These are phyloP conservation scores for Lepidium didymum DNA, from an alignment of 345 rosid genomes.

Conservation along the genomic window DNA sequence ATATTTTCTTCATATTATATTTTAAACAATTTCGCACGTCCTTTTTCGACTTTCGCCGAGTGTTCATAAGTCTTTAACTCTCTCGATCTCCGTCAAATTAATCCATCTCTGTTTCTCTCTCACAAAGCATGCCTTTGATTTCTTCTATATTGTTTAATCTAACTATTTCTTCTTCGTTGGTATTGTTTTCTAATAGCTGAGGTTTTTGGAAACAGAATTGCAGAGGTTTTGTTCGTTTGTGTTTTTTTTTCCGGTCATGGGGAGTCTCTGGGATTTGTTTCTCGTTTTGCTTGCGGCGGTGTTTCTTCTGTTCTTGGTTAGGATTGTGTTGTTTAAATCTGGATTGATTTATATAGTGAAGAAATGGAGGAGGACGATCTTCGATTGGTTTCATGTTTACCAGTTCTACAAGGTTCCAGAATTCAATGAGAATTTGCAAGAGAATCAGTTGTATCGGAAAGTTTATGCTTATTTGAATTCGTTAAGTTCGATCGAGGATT, in stretches of 20 bases:
- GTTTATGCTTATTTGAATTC: constrained; percentile 54
- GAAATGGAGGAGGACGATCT: constrained; percentile 41
- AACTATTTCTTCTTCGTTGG: not conserved
- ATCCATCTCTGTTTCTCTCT: not conserved
- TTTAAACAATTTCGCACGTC: not conserved
- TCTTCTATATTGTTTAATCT: not conserved
- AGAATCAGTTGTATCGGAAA: constrained; percentile 50
- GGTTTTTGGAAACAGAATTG: not conserved
- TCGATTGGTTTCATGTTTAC: constrained; percentile 51
- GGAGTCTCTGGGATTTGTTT: constrained; percentile 24
- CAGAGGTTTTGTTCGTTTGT: not conserved
- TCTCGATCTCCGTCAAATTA: constrained; percentile 10
- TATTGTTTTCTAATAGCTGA: not conserved
- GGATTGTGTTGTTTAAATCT: constrained; percentile 45
- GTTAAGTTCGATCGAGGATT: constrained; percentile 59
- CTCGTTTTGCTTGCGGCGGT: constrained; percentile 3
- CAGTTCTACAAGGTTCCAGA: constrained; percentile 72
- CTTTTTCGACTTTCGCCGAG: constrained; percentile 1
- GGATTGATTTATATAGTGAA: constrained; percentile 47
- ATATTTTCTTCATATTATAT: not conserved
- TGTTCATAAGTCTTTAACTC: not conserved
- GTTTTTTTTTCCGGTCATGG: constrained; percentile 19
- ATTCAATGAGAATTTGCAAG: constrained; percentile 51
- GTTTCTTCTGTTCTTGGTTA: constrained; percentile 22
- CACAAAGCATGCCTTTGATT: constrained; percentile 14